Percentiles rank a stretch among this genome's conserved stretches.
Evolutionary conservation across 108 stramenopile species (phyloP).

Genomic region (Nitzschia putrida): DNA sequence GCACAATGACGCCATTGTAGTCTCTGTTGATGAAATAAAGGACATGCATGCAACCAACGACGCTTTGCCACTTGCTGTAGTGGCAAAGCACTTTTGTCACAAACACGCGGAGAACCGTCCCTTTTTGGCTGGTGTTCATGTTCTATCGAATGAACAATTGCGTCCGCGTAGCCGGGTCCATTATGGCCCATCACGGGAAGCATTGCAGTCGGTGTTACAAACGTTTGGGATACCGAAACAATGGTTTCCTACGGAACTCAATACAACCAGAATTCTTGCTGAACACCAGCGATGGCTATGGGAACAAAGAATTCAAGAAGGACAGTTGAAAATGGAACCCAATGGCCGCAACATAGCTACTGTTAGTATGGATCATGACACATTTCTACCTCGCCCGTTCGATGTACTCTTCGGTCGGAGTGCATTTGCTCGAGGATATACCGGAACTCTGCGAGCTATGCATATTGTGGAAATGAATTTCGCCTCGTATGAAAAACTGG

Average conservation of each 20-base stretch:
- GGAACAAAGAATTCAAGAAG: background rate
- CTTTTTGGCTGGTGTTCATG: slow-evolving; percentile 8
- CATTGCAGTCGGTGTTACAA: slow-evolving; percentile 14
- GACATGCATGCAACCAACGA: too few species aligned
- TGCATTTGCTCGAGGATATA: slow-evolving; percentile 4
- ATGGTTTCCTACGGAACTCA: background rate
- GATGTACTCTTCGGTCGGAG: slow-evolving; percentile 35
- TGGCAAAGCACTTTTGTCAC: too few species aligned
- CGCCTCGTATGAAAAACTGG: slow-evolving; percentile 21
- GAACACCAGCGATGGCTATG: slow-evolving; percentile 8
- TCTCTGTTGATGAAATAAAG: too few species aligned
- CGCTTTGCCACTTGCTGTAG: too few species aligned
- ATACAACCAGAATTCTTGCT: too few species aligned
- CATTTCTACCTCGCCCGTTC: slow-evolving; percentile 13
- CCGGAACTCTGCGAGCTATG: slow-evolving; percentile 17
- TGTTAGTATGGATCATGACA: background rate
- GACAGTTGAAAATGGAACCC: background rate
- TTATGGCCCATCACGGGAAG: background rate
- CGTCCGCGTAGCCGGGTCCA: slow-evolving; percentile 11
- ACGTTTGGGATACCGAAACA: slow-evolving; percentile 30
- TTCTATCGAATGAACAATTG: slow-evolving; percentile 1
- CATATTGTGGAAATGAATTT: slow-evolving; percentile 23
- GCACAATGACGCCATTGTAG: too few species aligned
- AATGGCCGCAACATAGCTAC: too few species aligned
- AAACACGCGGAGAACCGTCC: background rate